phyloP scores from a whole-genome alignment of 495 filamentous ascomycete species.

The Talaromyces ruber region DNA sequence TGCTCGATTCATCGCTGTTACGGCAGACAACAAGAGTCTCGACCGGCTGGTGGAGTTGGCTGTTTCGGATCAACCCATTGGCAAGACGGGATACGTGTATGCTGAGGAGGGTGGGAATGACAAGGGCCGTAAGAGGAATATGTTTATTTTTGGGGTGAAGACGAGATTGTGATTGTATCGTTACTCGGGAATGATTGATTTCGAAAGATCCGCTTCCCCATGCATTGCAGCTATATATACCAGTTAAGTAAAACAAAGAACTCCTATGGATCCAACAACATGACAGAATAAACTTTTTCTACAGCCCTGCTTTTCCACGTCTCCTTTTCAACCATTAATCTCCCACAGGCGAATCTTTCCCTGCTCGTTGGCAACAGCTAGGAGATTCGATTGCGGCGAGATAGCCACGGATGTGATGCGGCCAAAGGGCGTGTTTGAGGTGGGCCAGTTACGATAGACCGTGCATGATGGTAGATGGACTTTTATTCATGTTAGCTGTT shows the following conservation, averaged over 20 bases:
- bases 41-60: conserved; percentile 7
- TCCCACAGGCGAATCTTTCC: conserved; percentile 86
- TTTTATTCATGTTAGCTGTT: conserved; percentile 12
- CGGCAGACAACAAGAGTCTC: conserved; percentile 32
- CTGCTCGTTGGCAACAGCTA: conserved; percentile 79
- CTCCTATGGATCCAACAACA: not conserved
- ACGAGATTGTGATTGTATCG: not conserved
- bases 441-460: conserved; percentile 96
- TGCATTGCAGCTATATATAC: not conserved
- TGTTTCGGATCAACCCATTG: conserved; percentile 27
- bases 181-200: not conserved
- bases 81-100: conserved; percentile 27
- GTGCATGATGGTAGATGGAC: conserved; percentile 89
- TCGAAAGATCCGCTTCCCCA: not conserved
- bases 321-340: conserved; percentile 41
- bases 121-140: conserved; percentile 14
- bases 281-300: not conserved
- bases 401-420: conserved; percentile 75
- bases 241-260: not conserved
- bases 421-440: conserved; percentile 78
- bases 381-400: conserved; percentile 55
- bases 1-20: conserved; percentile 42
- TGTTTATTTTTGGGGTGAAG: conserved; percentile 26
- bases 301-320: not conserved
- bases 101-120: conserved; percentile 13